These are phyloP conservation scores for Fusarium compactum DNA, from an alignment of 2,329 filamentous ascomycete genomes.

Conservation along the genomic window DNA sequence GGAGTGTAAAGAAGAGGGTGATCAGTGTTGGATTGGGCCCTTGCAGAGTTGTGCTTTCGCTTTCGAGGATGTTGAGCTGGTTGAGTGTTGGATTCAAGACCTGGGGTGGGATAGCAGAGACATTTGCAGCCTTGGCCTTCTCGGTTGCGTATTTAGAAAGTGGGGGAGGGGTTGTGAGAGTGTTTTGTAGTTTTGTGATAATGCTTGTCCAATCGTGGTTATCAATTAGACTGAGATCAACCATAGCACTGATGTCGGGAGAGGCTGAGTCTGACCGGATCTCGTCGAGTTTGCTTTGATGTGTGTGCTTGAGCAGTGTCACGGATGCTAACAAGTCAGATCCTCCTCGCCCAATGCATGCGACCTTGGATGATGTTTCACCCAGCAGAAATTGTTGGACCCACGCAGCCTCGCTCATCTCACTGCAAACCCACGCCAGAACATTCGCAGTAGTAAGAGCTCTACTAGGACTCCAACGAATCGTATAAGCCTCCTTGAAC, in stretches of 20 bases:
- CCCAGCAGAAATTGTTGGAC: not conserved
- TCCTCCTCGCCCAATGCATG: slow-evolving; percentile 8
- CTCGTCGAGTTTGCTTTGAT: slow-evolving; percentile 1
- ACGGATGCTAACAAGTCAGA: slow-evolving; percentile 4
- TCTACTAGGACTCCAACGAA: slow-evolving; percentile 11
- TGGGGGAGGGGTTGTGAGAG: slow-evolving; percentile 6
- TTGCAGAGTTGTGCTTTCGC: not conserved
- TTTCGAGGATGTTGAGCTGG: not conserved
- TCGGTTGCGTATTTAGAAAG: slow-evolving; percentile 20
- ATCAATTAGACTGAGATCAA: slow-evolving; percentile 12
- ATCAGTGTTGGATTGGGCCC: not conserved
- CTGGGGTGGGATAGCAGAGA: not conserved
- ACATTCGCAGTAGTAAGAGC: slow-evolving; percentile 5
- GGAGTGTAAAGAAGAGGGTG: slow-evolving; percentile 9
- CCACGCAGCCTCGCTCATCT: slow-evolving; percentile 6
- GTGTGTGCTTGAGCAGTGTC: not conserved
- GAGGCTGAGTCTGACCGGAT: not conserved
- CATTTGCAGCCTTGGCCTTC: slow-evolving; percentile 13
- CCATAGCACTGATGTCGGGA: not conserved
- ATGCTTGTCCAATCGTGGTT: slow-evolving; percentile 2
- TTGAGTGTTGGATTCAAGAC: not conserved
- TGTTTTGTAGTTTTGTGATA: slow-evolving; percentile 6
- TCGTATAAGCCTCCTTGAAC: slow-evolving; percentile 14
- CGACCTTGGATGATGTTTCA: not conserved
- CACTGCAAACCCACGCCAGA: slow-evolving; percentile 17